Conservation (phyloP, 768 basidiomycete genomes). For the Trametes sanguinea region DNA sequence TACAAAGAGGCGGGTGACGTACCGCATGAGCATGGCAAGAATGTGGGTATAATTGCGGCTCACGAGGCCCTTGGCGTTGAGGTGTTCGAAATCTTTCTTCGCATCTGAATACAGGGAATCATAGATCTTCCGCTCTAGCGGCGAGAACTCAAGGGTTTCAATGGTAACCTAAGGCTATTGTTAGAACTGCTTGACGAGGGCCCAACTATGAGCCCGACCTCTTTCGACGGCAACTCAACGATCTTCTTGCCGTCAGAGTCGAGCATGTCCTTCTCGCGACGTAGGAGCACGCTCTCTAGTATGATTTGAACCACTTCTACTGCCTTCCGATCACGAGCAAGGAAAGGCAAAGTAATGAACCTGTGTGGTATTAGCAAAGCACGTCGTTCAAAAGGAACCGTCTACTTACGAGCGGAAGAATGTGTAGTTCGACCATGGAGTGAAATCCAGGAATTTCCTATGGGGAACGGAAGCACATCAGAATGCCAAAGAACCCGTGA, state of each 20-base stretch:
- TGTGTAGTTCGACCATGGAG: slow-evolving; percentile 78
- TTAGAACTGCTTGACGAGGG: neutral
- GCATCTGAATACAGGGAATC: slow-evolving; percentile 81
- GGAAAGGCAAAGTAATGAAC: slow-evolving; percentile 90
- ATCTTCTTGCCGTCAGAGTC: slow-evolving; percentile 86
- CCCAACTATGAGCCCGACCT: slow-evolving; percentile 42
- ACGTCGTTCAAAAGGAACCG: neutral
- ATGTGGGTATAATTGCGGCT: slow-evolving; percentile 85
- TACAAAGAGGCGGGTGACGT: slow-evolving; percentile 17
- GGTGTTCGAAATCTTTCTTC: slow-evolving; percentile 76
- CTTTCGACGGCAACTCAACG: slow-evolving; percentile 85
- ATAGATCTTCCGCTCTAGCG: slow-evolving; percentile 84
- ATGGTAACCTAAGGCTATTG: slow-evolving; percentile 51
- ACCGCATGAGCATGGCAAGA: slow-evolving; percentile 95
- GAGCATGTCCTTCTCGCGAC: slow-evolving; percentile 92
- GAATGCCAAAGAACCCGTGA: neutral
- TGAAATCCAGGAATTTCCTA: slow-evolving; percentile 77
- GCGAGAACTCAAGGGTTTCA: slow-evolving; percentile 78
- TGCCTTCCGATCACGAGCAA: slow-evolving; percentile 87
- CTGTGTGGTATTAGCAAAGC: slow-evolving; percentile 38
- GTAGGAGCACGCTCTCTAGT: slow-evolving; percentile 80
- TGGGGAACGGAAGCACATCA: neutral
- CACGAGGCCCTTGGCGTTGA: slow-evolving; percentile 76
- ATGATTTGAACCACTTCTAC: slow-evolving; percentile 96
- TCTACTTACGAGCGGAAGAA: slow-evolving; percentile 84